Percentiles rank a stretch among this genome's conserved stretches.
phyloP scores from a whole-genome alignment of 73 alveolate species.

The Paramecium bursaria region DNA sequence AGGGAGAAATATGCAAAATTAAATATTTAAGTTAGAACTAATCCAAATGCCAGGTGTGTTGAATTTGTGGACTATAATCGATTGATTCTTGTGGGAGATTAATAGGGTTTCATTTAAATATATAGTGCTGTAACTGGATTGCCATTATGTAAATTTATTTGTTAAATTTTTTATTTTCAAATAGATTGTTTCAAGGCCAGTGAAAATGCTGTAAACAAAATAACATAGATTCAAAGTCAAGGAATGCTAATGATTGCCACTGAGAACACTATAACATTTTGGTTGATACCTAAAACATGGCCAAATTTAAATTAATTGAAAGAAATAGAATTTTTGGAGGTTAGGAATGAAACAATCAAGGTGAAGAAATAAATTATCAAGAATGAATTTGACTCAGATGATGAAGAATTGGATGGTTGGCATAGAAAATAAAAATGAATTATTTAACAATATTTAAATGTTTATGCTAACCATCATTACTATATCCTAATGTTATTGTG shows the following conservation, averaged over 20 bases:
- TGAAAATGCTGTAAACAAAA: not conserved
- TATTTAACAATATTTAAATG: conserved; percentile 2
- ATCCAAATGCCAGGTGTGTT: not conserved
- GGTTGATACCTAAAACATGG: conserved; percentile 38
- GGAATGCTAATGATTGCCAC: not conserved
- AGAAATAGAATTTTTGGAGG: not conserved
- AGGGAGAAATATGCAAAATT: conserved; percentile 8
- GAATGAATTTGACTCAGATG: not conserved
- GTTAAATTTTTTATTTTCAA: not conserved
- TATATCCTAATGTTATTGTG: not conserved
- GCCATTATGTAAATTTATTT: not conserved
- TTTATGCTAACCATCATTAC: not conserved
- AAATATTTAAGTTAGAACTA: not conserved
- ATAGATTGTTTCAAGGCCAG: conserved; percentile 17
- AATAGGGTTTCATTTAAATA: not conserved
- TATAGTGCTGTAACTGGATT: conserved; percentile 4
- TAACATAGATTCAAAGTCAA: not conserved
- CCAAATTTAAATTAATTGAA: conserved; percentile 4
- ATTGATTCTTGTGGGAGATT: conserved; percentile 14
- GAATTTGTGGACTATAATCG: not conserved
- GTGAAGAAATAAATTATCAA: not conserved
- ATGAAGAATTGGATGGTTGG: conserved; percentile 34
- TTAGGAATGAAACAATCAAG: not conserved
- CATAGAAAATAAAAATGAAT: conserved; percentile 19
- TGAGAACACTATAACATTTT: conserved; percentile 1